Base-by-base conservation (phyloP, 192 early-diverging fungal species). In the Coemansia sp. region DNA sequence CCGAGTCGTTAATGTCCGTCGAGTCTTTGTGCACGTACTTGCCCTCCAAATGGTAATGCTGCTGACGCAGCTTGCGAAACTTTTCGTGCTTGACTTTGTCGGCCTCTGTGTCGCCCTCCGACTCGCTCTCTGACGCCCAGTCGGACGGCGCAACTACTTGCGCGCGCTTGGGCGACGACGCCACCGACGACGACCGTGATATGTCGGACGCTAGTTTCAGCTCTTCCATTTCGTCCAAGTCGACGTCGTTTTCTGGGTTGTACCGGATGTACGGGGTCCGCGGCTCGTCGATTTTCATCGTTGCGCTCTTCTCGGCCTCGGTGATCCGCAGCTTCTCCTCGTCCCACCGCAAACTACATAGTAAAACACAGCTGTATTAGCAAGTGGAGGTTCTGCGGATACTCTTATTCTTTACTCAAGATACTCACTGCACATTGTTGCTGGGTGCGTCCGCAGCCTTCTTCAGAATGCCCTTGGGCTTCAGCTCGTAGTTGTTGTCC, bases 281-380 rank as follows among this genome's bases (percentile, higher is more conserved):
- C 21, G 95, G 96, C 69, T 99, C 96, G 36, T 88, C 86, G 5
- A 98, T 93, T 79, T 98, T 97, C 97, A 99, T 99, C 31, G 90
- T 96, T 17, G 90, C 82, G 57, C 88, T 87, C 75, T 94, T 94
- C 68, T 93, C 87, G 4, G 90, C 86, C 71, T 98, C 96, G 1
- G 93, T 95, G 4, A 93, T 74, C 65, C 85, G 82, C 40, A 98
- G 60, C 74, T 93, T 96, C 66, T 94, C 93, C 82, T 98, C 95
- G 71, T 97, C 94, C 93, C 95, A 97, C 61, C 86, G 88, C 68
- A 96, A 80, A 49, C 94, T 74, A 74, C 88, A 66, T 4, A 2
- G 19, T 22, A 26, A 49, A 38, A 54, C 17, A 15, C n/a, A 14
- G 8, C 7, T 2, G 50, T 5, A 48, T 2, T n/a, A n/a, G 37